phyloP scores from a whole-genome alignment of 2,329 filamentous ascomycete species.

The Sordariomycetes sp. region DNA sequence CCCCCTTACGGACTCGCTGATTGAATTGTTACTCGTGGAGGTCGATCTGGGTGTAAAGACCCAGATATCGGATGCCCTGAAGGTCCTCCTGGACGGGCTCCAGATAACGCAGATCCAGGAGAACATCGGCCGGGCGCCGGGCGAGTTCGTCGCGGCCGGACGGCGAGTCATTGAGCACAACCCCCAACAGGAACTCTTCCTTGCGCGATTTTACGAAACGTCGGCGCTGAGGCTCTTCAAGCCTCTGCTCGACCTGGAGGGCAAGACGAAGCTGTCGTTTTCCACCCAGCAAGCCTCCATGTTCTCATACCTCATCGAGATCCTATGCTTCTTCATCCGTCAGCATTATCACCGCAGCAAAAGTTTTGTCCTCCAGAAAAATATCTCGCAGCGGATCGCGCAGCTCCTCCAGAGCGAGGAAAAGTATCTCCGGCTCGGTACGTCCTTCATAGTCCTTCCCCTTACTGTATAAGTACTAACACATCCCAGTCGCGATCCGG shows the following conservation, averaged over 20 bases:
- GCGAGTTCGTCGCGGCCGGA: conserved; percentile 51
- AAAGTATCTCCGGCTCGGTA: conserved; percentile 85
- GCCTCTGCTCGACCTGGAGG: conserved; percentile 70
- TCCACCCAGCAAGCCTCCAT: conserved; percentile 77
- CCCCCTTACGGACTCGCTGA: conserved; percentile 80
- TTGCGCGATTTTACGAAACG: conserved; percentile 79
- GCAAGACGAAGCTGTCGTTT: conserved; percentile 55
- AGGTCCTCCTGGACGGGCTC: conserved; percentile 69
- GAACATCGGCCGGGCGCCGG: conserved; percentile 46
- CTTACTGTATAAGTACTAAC: conserved; percentile 6
- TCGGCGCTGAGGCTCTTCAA: conserved; percentile 77
- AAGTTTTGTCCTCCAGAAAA: conserved; percentile 72
- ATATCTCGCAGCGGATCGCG: conserved; percentile 63
- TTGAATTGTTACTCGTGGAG: conserved; percentile 82
- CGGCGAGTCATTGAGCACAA: conserved; percentile 32
- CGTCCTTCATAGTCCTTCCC: conserved; percentile 16
- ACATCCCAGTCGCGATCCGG: conserved; percentile 61
- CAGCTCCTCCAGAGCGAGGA: conserved; percentile 74
- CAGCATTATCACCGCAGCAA: conserved; percentile 80
- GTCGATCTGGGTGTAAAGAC: conserved; percentile 89
- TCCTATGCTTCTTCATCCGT: conserved; percentile 85
- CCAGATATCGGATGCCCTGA: conserved; percentile 89
- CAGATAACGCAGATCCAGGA: conserved; percentile 33
- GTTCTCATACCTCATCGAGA: conserved; percentile 82
- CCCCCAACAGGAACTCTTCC: conserved; percentile 72